Evolutionary conservation across 257 asterid species (phyloP).

Genomic region (Mitragyna speciosa): DNA sequence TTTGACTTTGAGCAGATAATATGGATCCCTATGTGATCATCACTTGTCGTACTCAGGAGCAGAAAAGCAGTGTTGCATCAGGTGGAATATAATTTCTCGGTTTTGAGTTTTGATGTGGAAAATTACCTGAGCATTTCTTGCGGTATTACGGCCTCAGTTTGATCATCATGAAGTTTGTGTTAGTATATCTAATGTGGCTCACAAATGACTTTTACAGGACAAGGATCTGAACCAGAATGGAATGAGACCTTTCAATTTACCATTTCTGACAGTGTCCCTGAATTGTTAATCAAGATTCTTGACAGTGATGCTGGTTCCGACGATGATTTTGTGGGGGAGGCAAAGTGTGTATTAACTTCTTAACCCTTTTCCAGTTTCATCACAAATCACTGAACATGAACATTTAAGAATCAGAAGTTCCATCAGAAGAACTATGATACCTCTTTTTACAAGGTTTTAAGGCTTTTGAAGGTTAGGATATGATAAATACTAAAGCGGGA

Average conservation of each 20-base stretch:
- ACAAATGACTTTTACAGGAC: constrained; percentile 31
- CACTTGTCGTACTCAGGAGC: constrained; percentile 54
- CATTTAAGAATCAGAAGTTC: background rate
- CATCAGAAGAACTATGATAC: background rate
- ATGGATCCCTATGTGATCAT: constrained; percentile 61
- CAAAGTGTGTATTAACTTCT: constrained; percentile 26
- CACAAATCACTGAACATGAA: background rate
- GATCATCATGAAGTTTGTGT: background rate
- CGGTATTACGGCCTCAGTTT: background rate
- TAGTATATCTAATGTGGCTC: background rate
- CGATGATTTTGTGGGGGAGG: constrained; percentile 59
- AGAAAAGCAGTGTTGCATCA: constrained; percentile 62
- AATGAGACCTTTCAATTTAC: constrained; percentile 49
- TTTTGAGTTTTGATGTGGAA: background rate
- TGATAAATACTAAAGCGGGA: background rate
- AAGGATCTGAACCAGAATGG: constrained; percentile 62
- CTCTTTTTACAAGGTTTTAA: background rate
- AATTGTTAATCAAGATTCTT: constrained; percentile 44
- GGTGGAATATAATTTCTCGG: constrained; percentile 22
- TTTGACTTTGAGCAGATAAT: constrained; percentile 33
- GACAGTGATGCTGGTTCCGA: constrained; percentile 46
- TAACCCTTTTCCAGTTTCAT: background rate
- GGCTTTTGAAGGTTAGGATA: background rate
- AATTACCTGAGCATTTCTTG: background rate
- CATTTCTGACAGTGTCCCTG: constrained; percentile 41